Evolutionary conservation across 495 filamentous ascomycete species (phyloP).

Genomic region (Tetracladium marchalianum): DNA sequence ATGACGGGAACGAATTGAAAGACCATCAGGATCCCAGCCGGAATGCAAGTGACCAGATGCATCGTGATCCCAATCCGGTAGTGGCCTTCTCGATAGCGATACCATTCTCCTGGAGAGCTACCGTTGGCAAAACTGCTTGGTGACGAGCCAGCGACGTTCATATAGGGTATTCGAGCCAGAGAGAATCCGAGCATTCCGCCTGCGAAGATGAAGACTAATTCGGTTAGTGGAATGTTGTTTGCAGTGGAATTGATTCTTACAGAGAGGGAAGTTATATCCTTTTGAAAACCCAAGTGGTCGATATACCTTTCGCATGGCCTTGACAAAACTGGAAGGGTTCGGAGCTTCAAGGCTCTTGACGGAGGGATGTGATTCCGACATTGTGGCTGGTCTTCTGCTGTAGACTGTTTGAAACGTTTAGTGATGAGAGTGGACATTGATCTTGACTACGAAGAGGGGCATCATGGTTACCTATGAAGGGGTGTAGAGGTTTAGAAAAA

Average conservation of each 20-base stretch:
- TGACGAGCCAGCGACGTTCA: slow-evolving; percentile 24
- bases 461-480: not conserved
- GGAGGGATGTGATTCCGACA: too few relatives aligned
- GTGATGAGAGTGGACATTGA: not conserved
- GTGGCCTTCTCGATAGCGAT: slow-evolving; percentile 27
- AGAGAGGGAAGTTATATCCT: slow-evolving; percentile 30
- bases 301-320: slow-evolving; percentile 20
- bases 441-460: not conserved
- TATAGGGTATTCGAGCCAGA: slow-evolving; percentile 23
- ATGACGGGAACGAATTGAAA: slow-evolving; percentile 42
- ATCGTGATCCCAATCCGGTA: slow-evolving; percentile 35
- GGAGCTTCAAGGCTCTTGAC: not conserved
- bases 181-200: slow-evolving; percentile 23
- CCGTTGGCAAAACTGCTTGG: slow-evolving; percentile 4
- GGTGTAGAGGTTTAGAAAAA: too few relatives aligned
- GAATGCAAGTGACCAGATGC: slow-evolving; percentile 35
- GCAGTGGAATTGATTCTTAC: slow-evolving; percentile 8
- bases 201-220: slow-evolving; percentile 22
- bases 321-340: slow-evolving; percentile 5
- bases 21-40: slow-evolving; percentile 33
- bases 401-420: not conserved
- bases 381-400: too few relatives aligned
- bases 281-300: slow-evolving; percentile 28
- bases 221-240: not conserved
- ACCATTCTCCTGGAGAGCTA: slow-evolving; percentile 39